These are phyloP conservation scores for Candida ulmi DNA, from an alignment of 805 yeast genomes.

Conservation along the genomic window DNA sequence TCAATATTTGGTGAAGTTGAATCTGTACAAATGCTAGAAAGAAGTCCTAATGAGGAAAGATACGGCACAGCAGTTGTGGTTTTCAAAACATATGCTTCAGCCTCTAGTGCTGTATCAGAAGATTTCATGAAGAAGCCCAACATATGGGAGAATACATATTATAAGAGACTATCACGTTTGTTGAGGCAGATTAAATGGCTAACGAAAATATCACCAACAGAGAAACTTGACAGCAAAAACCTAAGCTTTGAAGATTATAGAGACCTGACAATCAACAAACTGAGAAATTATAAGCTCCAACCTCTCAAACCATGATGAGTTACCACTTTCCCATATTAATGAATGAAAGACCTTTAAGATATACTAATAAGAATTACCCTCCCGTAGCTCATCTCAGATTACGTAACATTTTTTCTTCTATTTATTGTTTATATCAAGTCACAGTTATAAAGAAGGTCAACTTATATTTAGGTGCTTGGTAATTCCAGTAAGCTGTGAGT, in stretches of 20 bases:
- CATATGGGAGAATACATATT: conserved; percentile 18
- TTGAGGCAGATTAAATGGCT: conserved; percentile 17
- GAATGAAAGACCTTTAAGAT: too few relatives aligned
- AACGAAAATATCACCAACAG: background rate
- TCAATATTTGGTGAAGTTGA: conserved; percentile 20
- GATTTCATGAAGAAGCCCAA: conserved; percentile 9
- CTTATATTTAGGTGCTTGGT: too few relatives aligned
- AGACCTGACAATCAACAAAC: conserved; percentile 8
- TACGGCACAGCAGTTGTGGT: conserved; percentile 14
- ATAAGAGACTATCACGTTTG: conserved; percentile 16
- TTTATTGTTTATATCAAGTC: too few relatives aligned
- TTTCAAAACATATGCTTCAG: conserved; percentile 6
- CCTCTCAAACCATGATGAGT: too few relatives aligned
- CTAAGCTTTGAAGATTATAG: conserved; percentile 14
- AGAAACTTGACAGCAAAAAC: conserved; percentile 4
- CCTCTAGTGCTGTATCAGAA: conserved; percentile 11
- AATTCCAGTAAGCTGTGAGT: too few relatives aligned
- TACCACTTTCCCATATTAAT: too few relatives aligned
- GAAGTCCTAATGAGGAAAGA: conserved; percentile 7
- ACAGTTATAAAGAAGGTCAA: too few relatives aligned
- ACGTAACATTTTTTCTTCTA: too few relatives aligned
- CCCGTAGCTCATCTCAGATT: background rate
- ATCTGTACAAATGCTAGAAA: conserved; percentile 7
- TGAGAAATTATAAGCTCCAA: conserved; percentile 1
- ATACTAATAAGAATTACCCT: too few relatives aligned